Evolutionary conservation across 441 rosid genomes (phyloP).

Genomic region (Croton laevigatus): DNA sequence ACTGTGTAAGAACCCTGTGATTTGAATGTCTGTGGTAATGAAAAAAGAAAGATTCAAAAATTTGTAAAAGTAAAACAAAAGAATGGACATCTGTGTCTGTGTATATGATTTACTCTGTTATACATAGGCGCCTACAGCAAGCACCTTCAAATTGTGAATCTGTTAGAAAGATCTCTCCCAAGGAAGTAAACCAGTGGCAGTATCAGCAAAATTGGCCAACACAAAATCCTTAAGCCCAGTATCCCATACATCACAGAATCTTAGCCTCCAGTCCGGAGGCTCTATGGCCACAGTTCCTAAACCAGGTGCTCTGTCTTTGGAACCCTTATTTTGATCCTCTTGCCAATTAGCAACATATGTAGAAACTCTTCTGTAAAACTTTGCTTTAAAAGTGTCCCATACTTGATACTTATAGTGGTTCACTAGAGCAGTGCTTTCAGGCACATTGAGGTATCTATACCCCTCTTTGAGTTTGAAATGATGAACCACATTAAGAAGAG

Average conservation of each 20-base stretch:
- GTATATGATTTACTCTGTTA: slow-evolving; percentile 28
- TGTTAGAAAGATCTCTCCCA: slow-evolving; percentile 62
- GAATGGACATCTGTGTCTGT: slow-evolving; percentile 25
- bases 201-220: slow-evolving; percentile 70
- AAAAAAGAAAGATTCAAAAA: slow-evolving; percentile 21
- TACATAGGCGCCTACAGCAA: slow-evolving; percentile 25
- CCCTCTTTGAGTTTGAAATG: slow-evolving; percentile 69
- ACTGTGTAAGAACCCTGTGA: slow-evolving; percentile 30
- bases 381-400: slow-evolving; percentile 83
- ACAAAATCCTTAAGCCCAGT: slow-evolving; percentile 82
- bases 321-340: slow-evolving; percentile 85
- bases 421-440: slow-evolving; percentile 61
- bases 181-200: slow-evolving; percentile 60
- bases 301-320: slow-evolving; percentile 93
- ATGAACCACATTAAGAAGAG: slow-evolving; percentile 88
- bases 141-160: slow-evolving; percentile 11
- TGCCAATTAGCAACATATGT: slow-evolving; percentile 94
- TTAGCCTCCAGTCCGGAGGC: slow-evolving; percentile 66
- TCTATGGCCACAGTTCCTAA: slow-evolving; percentile 84
- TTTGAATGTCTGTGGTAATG: slow-evolving; percentile 20
- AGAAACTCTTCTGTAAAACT: slow-evolving; percentile 88
- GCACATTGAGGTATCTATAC: slow-evolving; percentile 52
- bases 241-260: slow-evolving; percentile 96
- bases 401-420: slow-evolving; percentile 97
- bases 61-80: slow-evolving; percentile 26